These are phyloP conservation scores for Ordospora colligata DNA, from an alignment of 371 early-diverging fungal species.

Conservation along the genomic window DNA sequence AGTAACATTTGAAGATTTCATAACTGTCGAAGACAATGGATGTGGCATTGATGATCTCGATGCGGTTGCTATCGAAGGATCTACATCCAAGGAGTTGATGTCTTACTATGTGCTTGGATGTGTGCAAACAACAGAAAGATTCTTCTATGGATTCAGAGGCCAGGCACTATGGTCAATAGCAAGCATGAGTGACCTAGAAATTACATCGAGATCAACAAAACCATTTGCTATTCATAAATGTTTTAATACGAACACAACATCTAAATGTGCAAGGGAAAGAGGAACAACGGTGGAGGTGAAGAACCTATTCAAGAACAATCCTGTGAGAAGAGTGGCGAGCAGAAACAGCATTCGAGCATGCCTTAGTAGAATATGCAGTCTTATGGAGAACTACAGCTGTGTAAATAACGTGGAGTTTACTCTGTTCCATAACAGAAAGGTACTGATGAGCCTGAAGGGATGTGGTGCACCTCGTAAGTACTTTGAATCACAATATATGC, in stretches of 20 bases:
- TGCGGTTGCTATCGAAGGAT: slow-evolving; percentile 18
- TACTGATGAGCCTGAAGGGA: slow-evolving; percentile 14
- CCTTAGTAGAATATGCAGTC: slow-evolving; percentile 67
- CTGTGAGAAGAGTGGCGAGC: slow-evolving; percentile 69
- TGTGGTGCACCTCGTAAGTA: slow-evolving; percentile 12
- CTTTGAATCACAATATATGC: background rate
- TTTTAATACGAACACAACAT: background rate
- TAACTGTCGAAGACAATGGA: slow-evolving; percentile 58
- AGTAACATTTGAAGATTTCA: slow-evolving; percentile 61
- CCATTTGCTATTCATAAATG: slow-evolving; percentile 1
- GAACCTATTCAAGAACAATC: slow-evolving; percentile 71
- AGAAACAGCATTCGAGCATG: slow-evolving; percentile 71
- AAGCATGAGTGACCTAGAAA: slow-evolving; percentile 40
- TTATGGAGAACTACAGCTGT: slow-evolving; percentile 70
- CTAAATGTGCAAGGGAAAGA: slow-evolving; percentile 60
- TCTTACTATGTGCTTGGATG: slow-evolving; percentile 38
- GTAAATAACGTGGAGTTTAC: slow-evolving; percentile 42
- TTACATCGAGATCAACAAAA: slow-evolving; percentile 34
- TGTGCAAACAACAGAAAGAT: background rate
- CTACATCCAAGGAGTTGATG: slow-evolving; percentile 39
- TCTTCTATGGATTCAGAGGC: slow-evolving; percentile 57
- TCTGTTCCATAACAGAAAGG: slow-evolving; percentile 29
- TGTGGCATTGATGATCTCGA: slow-evolving; percentile 41
- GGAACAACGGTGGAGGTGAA: slow-evolving; percentile 75
- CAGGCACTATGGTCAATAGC: slow-evolving; percentile 55